These are phyloP conservation scores for Xylaria sp. DNA, from an alignment of 2,329 filamentous ascomycete genomes.

Conservation along the genomic window DNA sequence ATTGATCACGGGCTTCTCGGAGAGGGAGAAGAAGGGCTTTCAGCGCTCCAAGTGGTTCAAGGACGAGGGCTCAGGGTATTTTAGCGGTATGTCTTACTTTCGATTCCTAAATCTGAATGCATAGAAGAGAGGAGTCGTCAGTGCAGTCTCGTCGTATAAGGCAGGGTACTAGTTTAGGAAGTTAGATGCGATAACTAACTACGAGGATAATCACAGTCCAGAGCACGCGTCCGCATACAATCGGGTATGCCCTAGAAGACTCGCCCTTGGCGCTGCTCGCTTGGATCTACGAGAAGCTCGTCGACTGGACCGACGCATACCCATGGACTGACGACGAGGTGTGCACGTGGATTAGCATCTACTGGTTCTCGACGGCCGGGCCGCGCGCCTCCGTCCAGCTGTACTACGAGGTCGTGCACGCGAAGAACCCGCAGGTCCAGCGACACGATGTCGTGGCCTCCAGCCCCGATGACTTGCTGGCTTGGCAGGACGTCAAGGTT, in stretches of 20 bases:
- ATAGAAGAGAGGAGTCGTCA: neutral
- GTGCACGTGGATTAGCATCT: slow-evolving; percentile 78
- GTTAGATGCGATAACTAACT: neutral
- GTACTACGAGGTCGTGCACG: slow-evolving; percentile 74
- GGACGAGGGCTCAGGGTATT: slow-evolving; percentile 36
- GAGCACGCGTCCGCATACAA: slow-evolving; percentile 75
- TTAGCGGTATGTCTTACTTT: slow-evolving; percentile 18
- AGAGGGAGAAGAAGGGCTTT: slow-evolving; percentile 60
- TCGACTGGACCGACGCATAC: slow-evolving; percentile 79
- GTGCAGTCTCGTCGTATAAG: too few species aligned
- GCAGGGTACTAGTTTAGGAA: too few species aligned
- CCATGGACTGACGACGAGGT: slow-evolving; percentile 81
- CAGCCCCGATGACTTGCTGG: slow-evolving; percentile 24
- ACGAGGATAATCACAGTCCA: slow-evolving; percentile 52
- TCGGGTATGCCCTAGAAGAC: slow-evolving; percentile 75
- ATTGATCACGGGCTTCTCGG: slow-evolving; percentile 31
- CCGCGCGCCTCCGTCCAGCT: slow-evolving; percentile 72
- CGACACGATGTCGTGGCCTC: slow-evolving; percentile 6
- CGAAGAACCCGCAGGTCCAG: slow-evolving; percentile 65
- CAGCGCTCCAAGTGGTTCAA: slow-evolving; percentile 49
- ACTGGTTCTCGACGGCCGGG: slow-evolving; percentile 75
- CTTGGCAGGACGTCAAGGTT: slow-evolving; percentile 56
- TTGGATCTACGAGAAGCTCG: slow-evolving; percentile 85
- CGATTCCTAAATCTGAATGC: too few species aligned
- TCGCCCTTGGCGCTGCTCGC: slow-evolving; percentile 76